A percentile compares a stretch with the other conserved stretches of the same genome.
Conservation (phyloP, 768 basidiomycete species). For the Rhizopogon vulgaris region DNA sequence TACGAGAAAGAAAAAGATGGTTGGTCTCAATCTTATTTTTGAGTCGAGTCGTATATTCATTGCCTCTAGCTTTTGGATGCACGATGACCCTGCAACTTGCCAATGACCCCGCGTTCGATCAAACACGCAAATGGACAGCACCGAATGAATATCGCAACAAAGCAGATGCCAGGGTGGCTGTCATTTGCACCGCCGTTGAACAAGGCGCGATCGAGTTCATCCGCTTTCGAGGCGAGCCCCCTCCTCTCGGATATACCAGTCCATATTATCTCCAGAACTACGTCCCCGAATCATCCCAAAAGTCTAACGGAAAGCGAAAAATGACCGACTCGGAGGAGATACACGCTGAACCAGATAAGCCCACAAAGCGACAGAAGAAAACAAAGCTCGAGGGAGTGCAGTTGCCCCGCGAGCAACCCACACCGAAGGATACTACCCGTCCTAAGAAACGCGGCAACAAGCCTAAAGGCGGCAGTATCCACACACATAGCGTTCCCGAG, state of each 20-base stretch:
- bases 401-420: neutral
- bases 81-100: conserved; percentile 39
- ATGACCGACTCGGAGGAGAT: conserved; percentile 11
- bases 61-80: conserved; percentile 48
- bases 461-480: conserved; percentile 8
- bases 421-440: neutral
- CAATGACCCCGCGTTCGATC: conserved; percentile 22
- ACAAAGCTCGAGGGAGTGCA: conserved; percentile 16
- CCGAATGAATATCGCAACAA: conserved; percentile 48
- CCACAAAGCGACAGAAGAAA: conserved; percentile 23
- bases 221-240: conserved; percentile 41
- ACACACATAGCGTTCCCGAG: conserved; percentile 14
- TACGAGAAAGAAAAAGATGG: conserved; percentile 46
- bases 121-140: conserved; percentile 40
- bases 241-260: conserved; percentile 36
- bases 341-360: conserved; percentile 10
- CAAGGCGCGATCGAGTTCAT: conserved; percentile 55
- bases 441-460: neutral
- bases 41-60: neutral
- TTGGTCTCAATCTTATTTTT: conserved; percentile 17
- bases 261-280: conserved; percentile 26
- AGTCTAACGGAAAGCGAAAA: conserved; percentile 29
- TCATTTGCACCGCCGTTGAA: conserved; percentile 44
- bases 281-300: conserved; percentile 17
- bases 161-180: conserved; percentile 58